These are phyloP conservation scores for Mycena rosella DNA, from an alignment of 768 basidiomycete genomes.

Conservation along the genomic window DNA sequence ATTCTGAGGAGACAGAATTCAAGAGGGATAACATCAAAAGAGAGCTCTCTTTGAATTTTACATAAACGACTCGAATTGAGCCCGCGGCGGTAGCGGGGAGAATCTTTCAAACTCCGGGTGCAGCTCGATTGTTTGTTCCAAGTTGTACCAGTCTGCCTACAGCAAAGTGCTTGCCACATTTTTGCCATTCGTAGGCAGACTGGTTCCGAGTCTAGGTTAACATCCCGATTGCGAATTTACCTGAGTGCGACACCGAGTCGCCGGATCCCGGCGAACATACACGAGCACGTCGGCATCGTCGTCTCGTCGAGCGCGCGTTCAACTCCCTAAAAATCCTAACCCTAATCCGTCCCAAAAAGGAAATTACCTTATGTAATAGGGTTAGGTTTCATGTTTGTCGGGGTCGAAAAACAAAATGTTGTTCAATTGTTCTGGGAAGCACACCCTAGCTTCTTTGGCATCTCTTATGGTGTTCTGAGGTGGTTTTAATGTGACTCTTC, in stretches of 20 bases:
- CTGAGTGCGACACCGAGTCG: background rate
- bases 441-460: conserved; percentile 7
- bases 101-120: too few species aligned
- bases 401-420: background rate
- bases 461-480: background rate
- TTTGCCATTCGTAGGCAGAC: too few species aligned
- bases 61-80: too few species aligned
- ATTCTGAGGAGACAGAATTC: too few species aligned
- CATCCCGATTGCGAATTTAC: background rate
- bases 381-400: conserved; percentile 8
- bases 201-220: too few species aligned
- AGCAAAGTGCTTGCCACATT: too few species aligned
- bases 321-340: background rate
- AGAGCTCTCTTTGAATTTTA: too few species aligned
- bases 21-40: too few species aligned
- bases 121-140: too few species aligned
- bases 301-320: conserved; percentile 12
- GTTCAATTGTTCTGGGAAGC: background rate
- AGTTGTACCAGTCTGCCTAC: too few species aligned
- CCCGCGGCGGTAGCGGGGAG: too few species aligned
- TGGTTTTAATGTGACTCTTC: background rate
- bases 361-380: conserved; percentile 2
- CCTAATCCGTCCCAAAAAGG: conserved; percentile 4
- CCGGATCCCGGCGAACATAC: background rate
- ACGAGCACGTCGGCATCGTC: background rate